Evolutionary conservation across 1,284 basidiomycete species (phyloP), one percentile per base, ranked within the genome.

Genomic region (Entoloma clypeatum): DNA sequence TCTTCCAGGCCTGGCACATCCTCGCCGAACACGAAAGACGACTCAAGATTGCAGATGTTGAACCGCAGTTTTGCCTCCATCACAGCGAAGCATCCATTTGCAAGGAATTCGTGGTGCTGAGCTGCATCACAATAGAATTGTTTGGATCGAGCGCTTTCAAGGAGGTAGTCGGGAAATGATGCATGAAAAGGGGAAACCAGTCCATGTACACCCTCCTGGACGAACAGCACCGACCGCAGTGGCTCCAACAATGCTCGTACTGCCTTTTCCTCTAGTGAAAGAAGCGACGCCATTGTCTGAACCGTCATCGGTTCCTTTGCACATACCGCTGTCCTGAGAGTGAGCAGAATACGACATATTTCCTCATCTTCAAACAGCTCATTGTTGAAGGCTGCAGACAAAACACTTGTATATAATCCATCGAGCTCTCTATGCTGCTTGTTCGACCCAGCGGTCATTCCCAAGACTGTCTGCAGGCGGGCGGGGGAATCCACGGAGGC

Each of bases 161-260:
- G 6, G 17, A 33, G 31, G 7, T 33, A 33, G 22, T 33, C 31
- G 7, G 31, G 8, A 21, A 33, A 33, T 33, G 31, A 33, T 17
- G 31, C 17, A 13, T 33, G 31, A 17, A 33, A 33, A 11, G 17
- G 18, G 18, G 31, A 33, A n/a, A 33, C 22, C 18, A 33, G 11
- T 4, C 18, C 31, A 33, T 33, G 16, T 16, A 11, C 4, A 33
- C 22, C 31, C 18, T 21, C n/a, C n/a, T n/a, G n/a, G n/a, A n/a
- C n/a, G n/a, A n/a, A n/a, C n/a, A n/a, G n/a, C n/a, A n/a, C n/a
- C n/a, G n/a, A n/a, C n/a, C n/a, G n/a, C n/a, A n/a, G n/a, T n/a
- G n/a, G n/a, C n/a, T n/a, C n/a, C n/a, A n/a, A n/a, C n/a, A n/a
- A n/a, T n/a, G n/a, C n/a, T n/a, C n/a, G n/a, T n/a, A n/a, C n/a